phyloP scores from a whole-genome alignment of 257 asterid species.

The Echium plantagineum region DNA sequence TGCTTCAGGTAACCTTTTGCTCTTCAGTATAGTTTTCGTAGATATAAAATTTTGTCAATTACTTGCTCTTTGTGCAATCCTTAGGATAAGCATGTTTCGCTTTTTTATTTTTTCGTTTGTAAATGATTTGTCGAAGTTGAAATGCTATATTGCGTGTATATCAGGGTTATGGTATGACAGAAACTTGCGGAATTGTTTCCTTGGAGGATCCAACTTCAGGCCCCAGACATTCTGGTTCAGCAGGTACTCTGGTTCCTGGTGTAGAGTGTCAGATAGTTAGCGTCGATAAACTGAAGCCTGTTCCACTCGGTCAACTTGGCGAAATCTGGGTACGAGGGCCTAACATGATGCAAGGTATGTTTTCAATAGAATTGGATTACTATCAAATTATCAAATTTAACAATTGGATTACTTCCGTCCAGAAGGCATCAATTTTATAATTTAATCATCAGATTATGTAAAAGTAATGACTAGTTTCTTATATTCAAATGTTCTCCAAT shows the following conservation, averaged over 20 bases:
- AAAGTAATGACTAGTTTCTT: background rate
- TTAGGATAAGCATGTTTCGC: background rate
- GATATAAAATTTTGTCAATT: background rate
- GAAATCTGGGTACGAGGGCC: slow-evolving; percentile 94
- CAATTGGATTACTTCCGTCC: background rate
- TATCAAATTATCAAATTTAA: too few relatives aligned
- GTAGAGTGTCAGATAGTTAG: slow-evolving; percentile 70
- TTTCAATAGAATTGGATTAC: slow-evolving; percentile 5
- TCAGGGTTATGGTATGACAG: slow-evolving; percentile 98
- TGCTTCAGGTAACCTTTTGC: slow-evolving; percentile 40
- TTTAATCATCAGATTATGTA: background rate
- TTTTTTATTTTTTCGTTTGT: background rate
- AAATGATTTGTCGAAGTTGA: slow-evolving; percentile 5
- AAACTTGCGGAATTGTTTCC: slow-evolving; percentile 67
- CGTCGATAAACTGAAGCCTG: slow-evolving; percentile 56
- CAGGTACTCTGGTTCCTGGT: slow-evolving; percentile 62
- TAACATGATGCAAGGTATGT: slow-evolving; percentile 81
- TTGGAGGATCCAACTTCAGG: slow-evolving; percentile 44
- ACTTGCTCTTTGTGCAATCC: too few relatives aligned
- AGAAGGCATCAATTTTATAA: background rate
- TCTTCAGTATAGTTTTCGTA: background rate
- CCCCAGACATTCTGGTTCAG: slow-evolving; percentile 74
- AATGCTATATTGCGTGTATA: slow-evolving; percentile 11
- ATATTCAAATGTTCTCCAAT: background rate
- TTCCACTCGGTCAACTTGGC: slow-evolving; percentile 70